Evolutionary conservation across 306 rosid species (phyloP).

Genomic region (Hippophae tibetana): DNA sequence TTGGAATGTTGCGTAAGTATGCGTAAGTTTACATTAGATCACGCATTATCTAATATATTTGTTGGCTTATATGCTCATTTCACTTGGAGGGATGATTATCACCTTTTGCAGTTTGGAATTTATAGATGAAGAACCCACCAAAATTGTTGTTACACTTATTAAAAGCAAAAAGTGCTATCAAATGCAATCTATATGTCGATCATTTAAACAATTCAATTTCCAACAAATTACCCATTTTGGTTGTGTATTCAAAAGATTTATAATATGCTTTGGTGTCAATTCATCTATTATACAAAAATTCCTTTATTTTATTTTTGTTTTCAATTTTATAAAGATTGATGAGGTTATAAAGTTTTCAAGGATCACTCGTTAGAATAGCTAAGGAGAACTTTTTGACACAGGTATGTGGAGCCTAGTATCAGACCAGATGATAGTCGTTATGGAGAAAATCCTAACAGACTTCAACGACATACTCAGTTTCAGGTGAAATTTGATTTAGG

Average conservation of each 20-base stretch:
- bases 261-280: too few species aligned
- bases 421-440: slow-evolving; percentile 95
- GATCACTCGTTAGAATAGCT: slow-evolving; percentile 21
- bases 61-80: not conserved
- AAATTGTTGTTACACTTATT: too few species aligned
- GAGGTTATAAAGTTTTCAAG: slow-evolving; percentile 1
- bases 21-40: slow-evolving; percentile 32
- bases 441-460: slow-evolving; percentile 98
- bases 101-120: not conserved
- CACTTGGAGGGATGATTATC: not conserved
- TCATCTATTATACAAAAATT: too few species aligned
- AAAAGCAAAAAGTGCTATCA: too few species aligned
- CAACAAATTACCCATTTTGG: not conserved
- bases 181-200: too few species aligned
- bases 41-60: not conserved
- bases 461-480: slow-evolving; percentile 93
- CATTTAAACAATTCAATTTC: not conserved
- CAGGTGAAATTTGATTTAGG: slow-evolving; percentile 42
- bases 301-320: not conserved
- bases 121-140: not conserved
- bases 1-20: slow-evolving; percentile 99
- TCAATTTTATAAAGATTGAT: not conserved
- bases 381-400: slow-evolving; percentile 31
- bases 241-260: not conserved
- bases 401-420: slow-evolving; percentile 88